These are phyloP conservation scores for Withania somnifera DNA, from an alignment of 305 asterid species.

Conservation along the genomic window DNA sequence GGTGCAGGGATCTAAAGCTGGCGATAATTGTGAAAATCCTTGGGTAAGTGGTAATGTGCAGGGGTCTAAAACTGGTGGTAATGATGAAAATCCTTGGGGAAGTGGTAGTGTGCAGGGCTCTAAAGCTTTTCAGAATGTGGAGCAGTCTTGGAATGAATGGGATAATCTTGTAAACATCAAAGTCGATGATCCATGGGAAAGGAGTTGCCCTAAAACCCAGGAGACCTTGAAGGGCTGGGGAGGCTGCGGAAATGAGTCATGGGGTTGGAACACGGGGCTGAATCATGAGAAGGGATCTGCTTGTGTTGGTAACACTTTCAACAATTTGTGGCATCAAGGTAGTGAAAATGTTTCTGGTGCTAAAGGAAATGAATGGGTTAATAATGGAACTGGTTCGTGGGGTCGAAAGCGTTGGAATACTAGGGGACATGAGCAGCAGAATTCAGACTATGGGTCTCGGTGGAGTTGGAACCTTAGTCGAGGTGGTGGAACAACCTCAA, in stretches of 20 bases:
- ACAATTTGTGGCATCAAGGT: neutral
- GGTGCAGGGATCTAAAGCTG: slow-evolving; percentile 8
- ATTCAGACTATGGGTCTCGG: slow-evolving; percentile 14
- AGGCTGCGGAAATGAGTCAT: slow-evolving; percentile 31
- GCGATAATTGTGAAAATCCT: slow-evolving; percentile 22
- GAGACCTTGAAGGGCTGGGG: slow-evolving; percentile 40
- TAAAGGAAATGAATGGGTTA: slow-evolving; percentile 29
- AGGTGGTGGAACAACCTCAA: slow-evolving; percentile 18
- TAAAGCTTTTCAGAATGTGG: slow-evolving; percentile 15
- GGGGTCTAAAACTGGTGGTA: slow-evolving; percentile 1
- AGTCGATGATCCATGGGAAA: slow-evolving; percentile 52
- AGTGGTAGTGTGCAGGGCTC: slow-evolving; percentile 14
- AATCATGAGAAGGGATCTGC: slow-evolving; percentile 9
- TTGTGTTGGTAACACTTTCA: slow-evolving; percentile 1
- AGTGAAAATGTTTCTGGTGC: slow-evolving; percentile 3
- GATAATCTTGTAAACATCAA: slow-evolving; percentile 19
- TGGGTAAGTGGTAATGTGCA: slow-evolving; percentile 40
- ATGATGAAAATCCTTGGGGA: slow-evolving; percentile 54
- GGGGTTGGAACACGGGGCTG: slow-evolving; percentile 28
- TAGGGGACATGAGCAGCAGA: slow-evolving; percentile 16
- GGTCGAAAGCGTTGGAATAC: slow-evolving; percentile 17
- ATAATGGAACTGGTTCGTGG: slow-evolving; percentile 19
- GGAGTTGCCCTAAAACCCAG: slow-evolving; percentile 15
- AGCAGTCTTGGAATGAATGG: slow-evolving; percentile 40
- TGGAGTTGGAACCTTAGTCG: slow-evolving; percentile 18